These are phyloP conservation scores for Phytophthora nicotianae DNA, from an alignment of 352 stramenopile species.

Conservation along the genomic window DNA sequence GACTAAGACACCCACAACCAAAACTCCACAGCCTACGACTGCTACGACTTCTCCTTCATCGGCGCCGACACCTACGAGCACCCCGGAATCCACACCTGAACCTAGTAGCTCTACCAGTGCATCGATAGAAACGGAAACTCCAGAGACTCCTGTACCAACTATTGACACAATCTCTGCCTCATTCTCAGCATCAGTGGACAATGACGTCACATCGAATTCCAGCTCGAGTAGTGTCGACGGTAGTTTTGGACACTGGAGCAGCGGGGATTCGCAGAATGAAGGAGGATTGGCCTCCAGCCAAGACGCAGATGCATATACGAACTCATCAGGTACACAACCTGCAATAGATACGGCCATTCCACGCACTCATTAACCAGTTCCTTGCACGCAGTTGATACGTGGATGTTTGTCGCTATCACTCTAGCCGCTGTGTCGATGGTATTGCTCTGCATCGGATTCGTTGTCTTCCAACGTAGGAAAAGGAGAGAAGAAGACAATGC, in stretches of 20 bases:
- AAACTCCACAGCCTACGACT: constrained; percentile 17
- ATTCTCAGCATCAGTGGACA: constrained; percentile 21
- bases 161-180: not conserved
- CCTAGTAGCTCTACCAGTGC: not conserved
- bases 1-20: constrained; percentile 17
- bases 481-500: not conserved
- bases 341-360: not conserved
- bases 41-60: constrained; percentile 8
- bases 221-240: constrained; percentile 12
- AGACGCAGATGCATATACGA: constrained; percentile 2
- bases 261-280: constrained; percentile 5
- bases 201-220: constrained; percentile 4
- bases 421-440: constrained; percentile 18
- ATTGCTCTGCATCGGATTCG: constrained; percentile 16
- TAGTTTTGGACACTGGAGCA: constrained; percentile 13
- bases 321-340: constrained; percentile 10
- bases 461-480: constrained; percentile 9
- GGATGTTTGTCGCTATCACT: constrained; percentile 24
- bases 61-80: constrained; percentile 6
- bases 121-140: constrained; percentile 1
- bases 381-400: not conserved
- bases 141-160: constrained; percentile 13
- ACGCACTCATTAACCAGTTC: not conserved
- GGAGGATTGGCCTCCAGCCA: constrained; percentile 13
- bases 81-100: constrained; percentile 14